Evolutionary conservation across 2,329 filamentous ascomycete species (phyloP).

Genomic region (Xylaria multiplex): DNA sequence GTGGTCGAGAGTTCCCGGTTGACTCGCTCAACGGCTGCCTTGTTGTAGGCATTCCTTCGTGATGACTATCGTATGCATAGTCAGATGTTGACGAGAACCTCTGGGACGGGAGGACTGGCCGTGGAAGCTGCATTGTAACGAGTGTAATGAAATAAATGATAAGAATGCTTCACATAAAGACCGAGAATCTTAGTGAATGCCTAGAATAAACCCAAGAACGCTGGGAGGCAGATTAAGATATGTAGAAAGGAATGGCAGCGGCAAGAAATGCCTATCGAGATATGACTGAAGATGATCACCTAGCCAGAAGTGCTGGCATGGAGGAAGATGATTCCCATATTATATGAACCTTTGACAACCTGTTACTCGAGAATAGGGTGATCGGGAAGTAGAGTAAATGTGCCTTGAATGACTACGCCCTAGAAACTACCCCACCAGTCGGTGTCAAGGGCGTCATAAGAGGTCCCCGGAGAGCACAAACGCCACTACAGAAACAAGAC

Average conservation of each 20-base stretch:
- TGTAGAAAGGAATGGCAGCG: conserved; percentile 52
- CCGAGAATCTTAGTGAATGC: conserved; percentile 50
- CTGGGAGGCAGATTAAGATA: conserved; percentile 50
- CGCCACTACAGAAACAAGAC: conserved; percentile 41
- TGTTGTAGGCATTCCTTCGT: conserved; percentile 52
- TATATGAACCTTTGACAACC: conserved; percentile 44
- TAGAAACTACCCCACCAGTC: conserved; percentile 40
- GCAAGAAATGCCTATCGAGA: conserved; percentile 48
- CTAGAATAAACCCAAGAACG: conserved; percentile 48
- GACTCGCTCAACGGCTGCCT: conserved; percentile 62
- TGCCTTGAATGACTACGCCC: conserved; percentile 44
- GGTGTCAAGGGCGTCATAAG: conserved; percentile 45
- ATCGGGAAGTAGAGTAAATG: conserved; percentile 40
- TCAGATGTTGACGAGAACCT: conserved; percentile 59
- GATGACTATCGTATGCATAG: conserved; percentile 58
- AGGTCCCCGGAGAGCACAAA: conserved; percentile 45
- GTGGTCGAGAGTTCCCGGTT: conserved; percentile 61
- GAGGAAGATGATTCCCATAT: conserved; percentile 47
- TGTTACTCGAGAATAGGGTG: conserved; percentile 29
- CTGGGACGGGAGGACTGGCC: conserved; percentile 62
- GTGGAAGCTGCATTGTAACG: conserved; percentile 54
- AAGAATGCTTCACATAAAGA: conserved; percentile 50
- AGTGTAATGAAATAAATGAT: conserved; percentile 39
- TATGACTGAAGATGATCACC: conserved; percentile 41
- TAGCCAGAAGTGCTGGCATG: conserved; percentile 46